phyloP scores from a whole-genome alignment of 805 yeast genomes.

The Candida coquimbonensis region DNA sequence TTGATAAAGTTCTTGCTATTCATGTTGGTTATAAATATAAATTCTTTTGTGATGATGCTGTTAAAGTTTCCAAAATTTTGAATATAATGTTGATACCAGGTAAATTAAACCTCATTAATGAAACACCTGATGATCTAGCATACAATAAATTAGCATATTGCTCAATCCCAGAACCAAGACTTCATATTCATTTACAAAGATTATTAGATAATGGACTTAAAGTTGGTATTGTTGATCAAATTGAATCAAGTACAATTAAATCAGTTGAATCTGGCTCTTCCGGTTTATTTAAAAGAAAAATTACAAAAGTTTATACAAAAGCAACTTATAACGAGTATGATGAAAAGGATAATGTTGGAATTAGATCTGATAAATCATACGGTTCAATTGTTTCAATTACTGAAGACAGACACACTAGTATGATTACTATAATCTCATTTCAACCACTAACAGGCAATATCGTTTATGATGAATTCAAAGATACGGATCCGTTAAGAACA shows the following conservation, averaged over 20 bases:
- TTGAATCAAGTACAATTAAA: conserved; percentile 74
- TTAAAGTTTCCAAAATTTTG: conserved; percentile 53
- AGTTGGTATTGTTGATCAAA: conserved; percentile 83
- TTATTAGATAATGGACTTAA: conserved; percentile 65
- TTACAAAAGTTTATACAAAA: conserved; percentile 68
- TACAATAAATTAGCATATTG: conserved; percentile 70
- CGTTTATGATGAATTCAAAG: conserved; percentile 63
- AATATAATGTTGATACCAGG: conserved; percentile 74
- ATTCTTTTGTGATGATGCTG: conserved; percentile 82
- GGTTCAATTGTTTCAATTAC: conserved; percentile 42
- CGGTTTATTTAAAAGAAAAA: conserved; percentile 56
- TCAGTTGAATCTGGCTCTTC: conserved; percentile 41
- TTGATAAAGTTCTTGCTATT: conserved; percentile 67
- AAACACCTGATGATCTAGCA: conserved; percentile 40
- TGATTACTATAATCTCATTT: conserved; percentile 48
- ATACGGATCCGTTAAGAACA: conserved; percentile 40
- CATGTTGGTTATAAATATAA: conserved; percentile 92
- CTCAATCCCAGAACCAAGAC: conserved; percentile 71
- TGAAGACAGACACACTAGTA: conserved; percentile 19
- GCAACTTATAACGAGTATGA: conserved; percentile 77
- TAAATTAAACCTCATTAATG: conserved; percentile 43
- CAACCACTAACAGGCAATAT: conserved; percentile 74
- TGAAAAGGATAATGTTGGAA: conserved; percentile 20
- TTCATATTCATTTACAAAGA: conserved; percentile 71
- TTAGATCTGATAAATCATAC: conserved; percentile 25